phyloP scores from a whole-genome alignment of 306 rosid genomes.

The Lagenaria siceraria region DNA sequence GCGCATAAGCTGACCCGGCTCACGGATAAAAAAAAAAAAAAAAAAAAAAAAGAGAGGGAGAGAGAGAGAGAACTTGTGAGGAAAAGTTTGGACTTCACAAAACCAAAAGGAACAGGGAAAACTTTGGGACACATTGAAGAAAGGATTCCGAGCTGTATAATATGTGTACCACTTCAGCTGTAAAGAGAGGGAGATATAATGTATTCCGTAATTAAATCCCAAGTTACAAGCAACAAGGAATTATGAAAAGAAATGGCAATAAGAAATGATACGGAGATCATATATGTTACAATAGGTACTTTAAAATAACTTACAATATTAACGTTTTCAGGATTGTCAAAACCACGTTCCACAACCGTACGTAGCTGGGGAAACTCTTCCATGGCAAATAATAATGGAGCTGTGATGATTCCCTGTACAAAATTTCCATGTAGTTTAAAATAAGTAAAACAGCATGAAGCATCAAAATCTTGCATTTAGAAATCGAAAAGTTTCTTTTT shows the following conservation, averaged over 20 bases:
- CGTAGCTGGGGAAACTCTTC: constrained; percentile 91
- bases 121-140: neutral
- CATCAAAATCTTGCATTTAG: neutral
- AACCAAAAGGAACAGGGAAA: no score
- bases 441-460: neutral
- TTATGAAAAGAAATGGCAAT: neutral
- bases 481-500: no score
- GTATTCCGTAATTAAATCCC: neutral
- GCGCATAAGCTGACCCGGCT: no score
- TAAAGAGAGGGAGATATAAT: neutral
- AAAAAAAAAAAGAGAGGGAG: no score
- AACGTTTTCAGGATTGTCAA: constrained; percentile 63
- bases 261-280: neutral
- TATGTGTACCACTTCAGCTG: neutral
- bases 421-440: neutral
- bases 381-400: constrained; percentile 88
- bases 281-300: neutral
- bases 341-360: constrained; percentile 49
- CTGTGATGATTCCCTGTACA: constrained; percentile 82
- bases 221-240: neutral
- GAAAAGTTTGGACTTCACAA: neutral
- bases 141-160: neutral
- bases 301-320: constrained; percentile 44
- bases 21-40: no score
- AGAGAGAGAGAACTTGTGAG: neutral